Percentiles rank a stretch among this genome's conserved stretches.
Conservation (phyloP, 2,329 filamentous ascomycete species). For the Arthroderma sp. region DNA sequence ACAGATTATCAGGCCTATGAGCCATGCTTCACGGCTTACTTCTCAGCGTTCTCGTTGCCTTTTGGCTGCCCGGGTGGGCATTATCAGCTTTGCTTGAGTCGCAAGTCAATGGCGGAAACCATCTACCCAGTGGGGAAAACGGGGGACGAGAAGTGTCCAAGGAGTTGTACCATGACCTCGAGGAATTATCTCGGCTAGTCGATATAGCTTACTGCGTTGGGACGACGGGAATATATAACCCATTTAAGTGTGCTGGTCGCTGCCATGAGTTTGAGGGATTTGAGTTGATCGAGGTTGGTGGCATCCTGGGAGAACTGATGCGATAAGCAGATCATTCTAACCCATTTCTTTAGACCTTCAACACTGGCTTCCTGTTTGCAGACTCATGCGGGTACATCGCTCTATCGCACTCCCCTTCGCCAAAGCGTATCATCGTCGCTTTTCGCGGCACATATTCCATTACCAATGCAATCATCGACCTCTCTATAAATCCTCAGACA, state of each 20-base stretch:
- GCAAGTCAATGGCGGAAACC: not conserved
- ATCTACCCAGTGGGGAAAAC: not conserved
- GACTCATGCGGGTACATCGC: slow-evolving; percentile 93
- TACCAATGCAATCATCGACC: slow-evolving; percentile 77
- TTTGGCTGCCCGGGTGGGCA: no score
- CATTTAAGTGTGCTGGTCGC: slow-evolving; percentile 73
- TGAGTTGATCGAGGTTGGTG: slow-evolving; percentile 52
- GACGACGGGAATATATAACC: slow-evolving; percentile 63
- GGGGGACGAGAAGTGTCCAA: slow-evolving; percentile 36
- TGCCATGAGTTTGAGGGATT: slow-evolving; percentile 74
- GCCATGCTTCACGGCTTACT: no score
- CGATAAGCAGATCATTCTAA: not conserved
- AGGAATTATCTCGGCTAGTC: slow-evolving; percentile 78
- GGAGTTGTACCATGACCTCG: slow-evolving; percentile 63
- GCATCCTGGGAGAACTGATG: slow-evolving; percentile 1
- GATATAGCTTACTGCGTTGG: slow-evolving; percentile 94
- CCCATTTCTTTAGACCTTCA: slow-evolving; percentile 51
- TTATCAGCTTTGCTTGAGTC: not conserved
- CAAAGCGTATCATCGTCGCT: slow-evolving; percentile 62
- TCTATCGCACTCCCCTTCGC: slow-evolving; percentile 55
- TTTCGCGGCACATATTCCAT: slow-evolving; percentile 94
- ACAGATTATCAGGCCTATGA: no score
- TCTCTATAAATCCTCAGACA: slow-evolving; percentile 77
- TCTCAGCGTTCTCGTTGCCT: no score
- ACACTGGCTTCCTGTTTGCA: slow-evolving; percentile 71